phyloP scores from a whole-genome alignment of 805 yeast genomes.

The Soucietia sequanensis region DNA sequence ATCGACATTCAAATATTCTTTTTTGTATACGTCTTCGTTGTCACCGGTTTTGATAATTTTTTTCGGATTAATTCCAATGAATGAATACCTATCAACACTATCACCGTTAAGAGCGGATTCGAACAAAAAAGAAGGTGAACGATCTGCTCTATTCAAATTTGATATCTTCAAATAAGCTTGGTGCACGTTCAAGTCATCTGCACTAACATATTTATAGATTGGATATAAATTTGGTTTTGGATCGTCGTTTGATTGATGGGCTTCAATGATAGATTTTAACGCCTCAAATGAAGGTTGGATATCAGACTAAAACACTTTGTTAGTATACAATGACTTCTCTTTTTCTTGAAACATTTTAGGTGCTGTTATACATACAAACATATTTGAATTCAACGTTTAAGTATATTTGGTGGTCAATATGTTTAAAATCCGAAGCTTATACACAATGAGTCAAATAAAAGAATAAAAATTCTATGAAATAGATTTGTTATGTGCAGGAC shows the following conservation, averaged over 20 bases:
- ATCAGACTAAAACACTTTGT: slow-evolving; percentile 20
- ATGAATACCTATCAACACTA: slow-evolving; percentile 84
- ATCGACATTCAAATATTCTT: slow-evolving; percentile 56
- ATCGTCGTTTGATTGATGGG: no score
- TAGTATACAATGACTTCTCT: no score
- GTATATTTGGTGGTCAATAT: no score
- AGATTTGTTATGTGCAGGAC: no score
- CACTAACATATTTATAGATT: slow-evolving; percentile 67
- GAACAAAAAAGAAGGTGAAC: slow-evolving; percentile 72
- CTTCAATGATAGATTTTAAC: slow-evolving; percentile 22
- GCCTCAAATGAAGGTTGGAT: slow-evolving; percentile 39
- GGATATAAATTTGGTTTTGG: slow-evolving; percentile 70
- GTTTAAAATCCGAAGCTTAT: no score
- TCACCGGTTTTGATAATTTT: slow-evolving; percentile 84
- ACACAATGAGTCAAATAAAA: not conserved
- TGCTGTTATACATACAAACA: slow-evolving; percentile 29
- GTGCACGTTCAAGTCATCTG: slow-evolving; percentile 84
- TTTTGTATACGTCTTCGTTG: slow-evolving; percentile 29
- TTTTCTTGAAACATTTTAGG: no score
- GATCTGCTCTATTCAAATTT: slow-evolving; percentile 50
- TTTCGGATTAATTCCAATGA: slow-evolving; percentile 83
- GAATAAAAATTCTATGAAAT: not conserved
- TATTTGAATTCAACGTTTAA: no score
- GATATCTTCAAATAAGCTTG: slow-evolving; percentile 85
- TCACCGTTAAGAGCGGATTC: slow-evolving; percentile 92